A percentile compares a stretch with the other conserved stretches of the same genome.
Evolutionary conservation across 2,329 filamentous ascomycete species (phyloP).

Genomic region (Trichoderma arundinaceum): DNA sequence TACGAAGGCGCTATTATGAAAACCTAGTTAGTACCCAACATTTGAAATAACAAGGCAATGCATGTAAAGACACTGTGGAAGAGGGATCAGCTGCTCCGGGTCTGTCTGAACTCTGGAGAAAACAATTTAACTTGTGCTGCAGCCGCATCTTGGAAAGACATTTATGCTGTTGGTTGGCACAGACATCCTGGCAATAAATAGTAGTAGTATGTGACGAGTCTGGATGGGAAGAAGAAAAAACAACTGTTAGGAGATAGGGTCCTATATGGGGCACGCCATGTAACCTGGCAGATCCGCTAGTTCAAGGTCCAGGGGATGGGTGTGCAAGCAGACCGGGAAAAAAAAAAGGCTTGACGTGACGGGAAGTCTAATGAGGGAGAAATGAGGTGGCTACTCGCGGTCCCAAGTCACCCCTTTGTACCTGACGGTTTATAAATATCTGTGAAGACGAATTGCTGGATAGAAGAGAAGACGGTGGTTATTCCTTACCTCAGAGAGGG

Average conservation of each 20-base stretch:
- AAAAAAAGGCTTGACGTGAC: neutral
- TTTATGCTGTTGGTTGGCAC: slow-evolving; percentile 2
- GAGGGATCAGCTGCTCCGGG: too few relatives aligned
- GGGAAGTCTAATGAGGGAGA: too few relatives aligned
- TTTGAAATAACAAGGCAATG: neutral
- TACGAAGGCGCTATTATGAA: neutral
- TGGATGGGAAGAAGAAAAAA: neutral
- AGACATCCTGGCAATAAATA: neutral
- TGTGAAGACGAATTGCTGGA: neutral
- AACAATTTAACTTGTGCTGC: neutral
- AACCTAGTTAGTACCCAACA: neutral
- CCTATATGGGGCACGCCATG: slow-evolving; percentile 5
- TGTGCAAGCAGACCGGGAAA: slow-evolving; percentile 15
- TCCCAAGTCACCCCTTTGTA: neutral
- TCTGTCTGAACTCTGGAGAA: neutral
- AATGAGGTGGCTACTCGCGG: too few relatives aligned
- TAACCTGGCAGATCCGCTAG: slow-evolving; percentile 22
- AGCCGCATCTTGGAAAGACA: neutral
- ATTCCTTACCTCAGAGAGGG: too few relatives aligned
- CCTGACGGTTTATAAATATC: neutral
- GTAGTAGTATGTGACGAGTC: neutral
- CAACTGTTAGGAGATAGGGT: neutral
- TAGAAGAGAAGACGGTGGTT: too few relatives aligned
- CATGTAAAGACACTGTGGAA: neutral
- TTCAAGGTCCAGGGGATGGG: slow-evolving; percentile 15